phyloP scores from a whole-genome alignment of 1,139 yeast species.

The Hanseniaspora uvarum region DNA sequence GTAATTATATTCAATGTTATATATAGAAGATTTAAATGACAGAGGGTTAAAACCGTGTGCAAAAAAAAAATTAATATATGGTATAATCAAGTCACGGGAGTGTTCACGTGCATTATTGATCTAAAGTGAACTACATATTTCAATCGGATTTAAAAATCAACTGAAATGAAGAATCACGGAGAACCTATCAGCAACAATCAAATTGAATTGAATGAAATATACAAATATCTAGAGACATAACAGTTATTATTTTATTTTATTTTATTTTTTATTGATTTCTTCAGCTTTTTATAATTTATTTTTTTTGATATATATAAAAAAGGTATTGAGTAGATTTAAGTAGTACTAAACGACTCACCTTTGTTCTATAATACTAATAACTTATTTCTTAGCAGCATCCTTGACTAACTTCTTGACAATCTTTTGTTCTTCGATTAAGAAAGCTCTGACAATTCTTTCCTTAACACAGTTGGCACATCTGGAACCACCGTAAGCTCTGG shows the following conservation, averaged over 20 bases:
- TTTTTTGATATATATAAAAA: background rate
- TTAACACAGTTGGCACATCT: constrained; percentile 97
- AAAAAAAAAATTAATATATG: background rate
- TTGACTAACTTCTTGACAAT: constrained; percentile 97
- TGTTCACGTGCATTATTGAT: no score
- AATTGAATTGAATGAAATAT: no score
- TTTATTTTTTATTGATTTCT: background rate
- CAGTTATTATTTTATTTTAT: no score
- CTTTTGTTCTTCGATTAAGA: constrained; percentile 99
- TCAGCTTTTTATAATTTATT: constrained; percentile 6
- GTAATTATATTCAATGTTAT: background rate
- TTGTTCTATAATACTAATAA: constrained; percentile 17
- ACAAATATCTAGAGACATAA: no score
- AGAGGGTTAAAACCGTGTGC: background rate
- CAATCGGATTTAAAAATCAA: background rate
- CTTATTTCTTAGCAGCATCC: constrained; percentile 62
- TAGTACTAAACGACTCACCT: background rate
- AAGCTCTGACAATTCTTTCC: constrained; percentile 98
- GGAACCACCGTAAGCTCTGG: constrained; percentile 99
- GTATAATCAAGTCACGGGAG: background rate
- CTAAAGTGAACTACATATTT: no score
- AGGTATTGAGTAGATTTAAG: background rate
- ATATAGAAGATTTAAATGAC: background rate
- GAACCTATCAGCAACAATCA: background rate
- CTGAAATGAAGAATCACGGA: background rate